These are phyloP conservation scores for Candida nonsorbophila DNA, from an alignment of 805 yeast genomes.

Conservation along the genomic window DNA sequence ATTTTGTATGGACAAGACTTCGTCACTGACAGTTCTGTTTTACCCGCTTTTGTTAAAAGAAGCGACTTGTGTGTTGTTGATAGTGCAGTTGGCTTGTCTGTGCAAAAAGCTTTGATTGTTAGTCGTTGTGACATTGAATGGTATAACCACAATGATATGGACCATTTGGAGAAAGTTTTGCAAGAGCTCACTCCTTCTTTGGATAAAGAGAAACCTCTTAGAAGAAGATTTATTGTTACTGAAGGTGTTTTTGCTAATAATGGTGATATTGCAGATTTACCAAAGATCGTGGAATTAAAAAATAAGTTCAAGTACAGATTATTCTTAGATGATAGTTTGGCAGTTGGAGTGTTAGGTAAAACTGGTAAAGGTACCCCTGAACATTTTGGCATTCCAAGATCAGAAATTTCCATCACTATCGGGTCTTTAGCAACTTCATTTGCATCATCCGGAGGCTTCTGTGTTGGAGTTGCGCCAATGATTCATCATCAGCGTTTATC, in stretches of 20 bases:
- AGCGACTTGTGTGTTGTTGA: conserved; percentile 93
- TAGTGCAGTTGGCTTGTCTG: conserved; percentile 62
- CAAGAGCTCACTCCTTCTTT: conserved; percentile 55
- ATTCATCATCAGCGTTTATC: conserved; percentile 89
- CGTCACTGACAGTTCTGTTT: conserved; percentile 77
- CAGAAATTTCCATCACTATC: conserved; percentile 75
- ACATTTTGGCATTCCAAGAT: conserved; percentile 59
- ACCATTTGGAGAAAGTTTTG: conserved; percentile 68
- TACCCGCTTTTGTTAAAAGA: conserved; percentile 91
- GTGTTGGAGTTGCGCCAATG: conserved; percentile 81
- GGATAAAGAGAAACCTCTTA: conserved; percentile 65
- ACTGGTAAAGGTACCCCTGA: conserved; percentile 87
- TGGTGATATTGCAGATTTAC: conserved; percentile 76
- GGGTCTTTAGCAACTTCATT: conserved; percentile 82
- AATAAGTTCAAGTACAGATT: conserved; percentile 79
- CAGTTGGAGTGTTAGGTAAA: conserved; percentile 80
- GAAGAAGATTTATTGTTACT: conserved; percentile 84
- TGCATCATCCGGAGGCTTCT: conserved; percentile 89
- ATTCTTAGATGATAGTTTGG: conserved; percentile 80
- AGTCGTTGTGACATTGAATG: conserved; percentile 82
- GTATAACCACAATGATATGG: conserved; percentile 86
- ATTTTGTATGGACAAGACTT: conserved; percentile 93
- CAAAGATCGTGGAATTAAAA: conserved; percentile 66
- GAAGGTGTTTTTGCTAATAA: conserved; percentile 81
- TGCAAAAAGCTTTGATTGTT: conserved; percentile 84